A percentile compares a stretch with the other conserved stretches of the same genome.
Evolutionary conservation across 345 rosid genomes (phyloP).

Genomic region (Corchorus capsularis): DNA sequence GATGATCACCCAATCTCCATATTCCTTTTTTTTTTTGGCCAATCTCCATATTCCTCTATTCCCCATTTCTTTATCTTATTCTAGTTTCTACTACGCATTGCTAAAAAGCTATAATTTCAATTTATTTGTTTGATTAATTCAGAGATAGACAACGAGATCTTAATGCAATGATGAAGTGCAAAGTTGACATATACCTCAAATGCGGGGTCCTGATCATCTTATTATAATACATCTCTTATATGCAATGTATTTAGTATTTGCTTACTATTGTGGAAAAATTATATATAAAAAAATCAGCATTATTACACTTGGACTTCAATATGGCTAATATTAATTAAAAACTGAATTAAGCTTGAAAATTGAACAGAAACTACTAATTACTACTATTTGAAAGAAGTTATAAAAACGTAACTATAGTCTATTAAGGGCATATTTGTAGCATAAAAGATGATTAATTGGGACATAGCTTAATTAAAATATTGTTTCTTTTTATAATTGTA

Average conservation of each 20-base stretch:
- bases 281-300: too few species aligned
- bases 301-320: background rate
- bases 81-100: background rate
- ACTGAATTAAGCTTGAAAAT: background rate
- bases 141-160: conserved; percentile 4
- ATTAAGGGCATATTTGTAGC: background rate
- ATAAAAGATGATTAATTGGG: background rate
- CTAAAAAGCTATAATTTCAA: background rate
- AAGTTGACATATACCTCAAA: background rate
- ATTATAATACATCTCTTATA: background rate
- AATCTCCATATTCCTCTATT: background rate
- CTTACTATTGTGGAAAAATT: too few species aligned
- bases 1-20: too few species aligned
- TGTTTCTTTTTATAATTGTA: background rate
- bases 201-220: too few species aligned
- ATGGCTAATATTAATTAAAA: background rate
- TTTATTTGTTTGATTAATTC: background rate
- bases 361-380: background rate
- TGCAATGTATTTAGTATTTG: background rate
- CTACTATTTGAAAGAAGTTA: background rate
- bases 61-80: background rate
- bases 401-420: background rate
- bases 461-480: background rate
- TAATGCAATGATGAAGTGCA: background rate
- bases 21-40: too few species aligned